Percentiles rank a stretch among this genome's conserved stretches.
These are phyloP conservation scores for Pseudogymnoascus sp. DNA, from an alignment of 2,329 filamentous ascomycete species.

Conservation along the genomic window DNA sequence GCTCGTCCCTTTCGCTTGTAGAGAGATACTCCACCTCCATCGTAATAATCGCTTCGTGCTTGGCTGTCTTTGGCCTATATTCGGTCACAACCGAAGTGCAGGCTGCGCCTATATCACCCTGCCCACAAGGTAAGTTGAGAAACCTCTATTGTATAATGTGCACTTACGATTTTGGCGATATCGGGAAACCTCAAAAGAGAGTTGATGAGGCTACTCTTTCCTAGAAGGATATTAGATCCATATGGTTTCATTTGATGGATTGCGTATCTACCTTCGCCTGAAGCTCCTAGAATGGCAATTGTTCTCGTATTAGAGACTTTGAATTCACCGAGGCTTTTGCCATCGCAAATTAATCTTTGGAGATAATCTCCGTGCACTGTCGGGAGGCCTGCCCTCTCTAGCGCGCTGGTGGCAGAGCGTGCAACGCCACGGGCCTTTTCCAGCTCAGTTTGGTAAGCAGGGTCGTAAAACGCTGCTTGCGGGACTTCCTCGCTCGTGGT, in stretches of 20 bases:
- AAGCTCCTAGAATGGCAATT: conserved; percentile 10
- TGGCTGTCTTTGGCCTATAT: conserved; percentile 25
- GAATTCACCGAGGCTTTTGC: neutral
- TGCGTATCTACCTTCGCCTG: conserved; percentile 17
- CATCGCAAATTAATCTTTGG: neutral
- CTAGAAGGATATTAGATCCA: conserved; percentile 15
- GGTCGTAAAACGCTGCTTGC: neutral
- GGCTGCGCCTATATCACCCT: conserved; percentile 28
- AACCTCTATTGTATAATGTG: neutral
- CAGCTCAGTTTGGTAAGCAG: neutral
- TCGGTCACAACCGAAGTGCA: conserved; percentile 32
- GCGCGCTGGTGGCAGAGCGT: neutral
- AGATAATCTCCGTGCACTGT: neutral
- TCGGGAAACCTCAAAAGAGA: conserved; percentile 28
- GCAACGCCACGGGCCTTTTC: neutral
- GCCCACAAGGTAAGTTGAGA: neutral
- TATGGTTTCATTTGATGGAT: neutral
- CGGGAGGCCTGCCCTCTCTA: neutral
- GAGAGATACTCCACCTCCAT: conserved; percentile 31
- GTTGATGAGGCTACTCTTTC: conserved; percentile 31
- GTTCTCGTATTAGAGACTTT: neutral
- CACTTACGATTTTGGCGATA: conserved; percentile 22
- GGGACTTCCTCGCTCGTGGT: neutral
- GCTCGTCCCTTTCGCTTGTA: conserved; percentile 21
- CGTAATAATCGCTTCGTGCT: conserved; percentile 23